phyloP scores from a whole-genome alignment of 257 asterid genomes.

The Ophiorrhiza pumila region DNA sequence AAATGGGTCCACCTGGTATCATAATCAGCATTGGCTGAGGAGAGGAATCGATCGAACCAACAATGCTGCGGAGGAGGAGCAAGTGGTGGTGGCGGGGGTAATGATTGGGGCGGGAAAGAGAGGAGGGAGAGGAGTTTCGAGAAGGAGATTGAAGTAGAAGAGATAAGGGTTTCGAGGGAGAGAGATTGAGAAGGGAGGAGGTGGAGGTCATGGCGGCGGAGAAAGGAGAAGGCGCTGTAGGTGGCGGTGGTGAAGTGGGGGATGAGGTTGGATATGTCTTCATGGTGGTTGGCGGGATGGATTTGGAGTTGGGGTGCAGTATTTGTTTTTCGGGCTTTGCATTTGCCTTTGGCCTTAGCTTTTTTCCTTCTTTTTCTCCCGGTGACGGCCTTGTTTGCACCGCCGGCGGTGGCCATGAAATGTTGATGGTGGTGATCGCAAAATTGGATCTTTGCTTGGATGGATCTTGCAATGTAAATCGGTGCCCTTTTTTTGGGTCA shows the following conservation, averaged over 20 bases:
- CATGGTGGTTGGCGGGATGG: conserved; percentile 23
- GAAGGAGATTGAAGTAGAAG: conserved; percentile 63
- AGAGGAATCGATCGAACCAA: conserved; percentile 62
- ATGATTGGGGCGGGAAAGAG: conserved; percentile 31
- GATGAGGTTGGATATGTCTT: conserved; percentile 44
- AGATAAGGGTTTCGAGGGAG: conserved; percentile 62
- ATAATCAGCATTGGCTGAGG: conserved; percentile 42
- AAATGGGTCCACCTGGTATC: conserved; percentile 70
- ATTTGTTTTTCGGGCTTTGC: conserved; percentile 19
- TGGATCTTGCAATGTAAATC: no score
- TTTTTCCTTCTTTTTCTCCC: conserved; percentile 22
- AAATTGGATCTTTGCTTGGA: background rate
- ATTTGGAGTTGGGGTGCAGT: background rate
- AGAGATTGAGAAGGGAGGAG: conserved; percentile 76
- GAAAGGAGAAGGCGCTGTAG: conserved; percentile 64
- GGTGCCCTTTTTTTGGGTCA: background rate
- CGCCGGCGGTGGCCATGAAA: conserved; percentile 39
- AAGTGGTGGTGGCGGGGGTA: conserved; percentile 26
- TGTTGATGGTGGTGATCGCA: background rate
- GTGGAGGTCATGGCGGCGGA: conserved; percentile 64
- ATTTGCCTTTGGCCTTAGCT: conserved; percentile 27
- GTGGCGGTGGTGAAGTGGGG: conserved; percentile 65
- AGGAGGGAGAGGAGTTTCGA: conserved; percentile 52
- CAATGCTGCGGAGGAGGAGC: conserved; percentile 32
- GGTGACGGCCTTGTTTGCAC: conserved; percentile 23